Evolutionary conservation across 2,329 filamentous ascomycete genomes (phyloP).

Genomic region (Colletotrichum navitas): DNA sequence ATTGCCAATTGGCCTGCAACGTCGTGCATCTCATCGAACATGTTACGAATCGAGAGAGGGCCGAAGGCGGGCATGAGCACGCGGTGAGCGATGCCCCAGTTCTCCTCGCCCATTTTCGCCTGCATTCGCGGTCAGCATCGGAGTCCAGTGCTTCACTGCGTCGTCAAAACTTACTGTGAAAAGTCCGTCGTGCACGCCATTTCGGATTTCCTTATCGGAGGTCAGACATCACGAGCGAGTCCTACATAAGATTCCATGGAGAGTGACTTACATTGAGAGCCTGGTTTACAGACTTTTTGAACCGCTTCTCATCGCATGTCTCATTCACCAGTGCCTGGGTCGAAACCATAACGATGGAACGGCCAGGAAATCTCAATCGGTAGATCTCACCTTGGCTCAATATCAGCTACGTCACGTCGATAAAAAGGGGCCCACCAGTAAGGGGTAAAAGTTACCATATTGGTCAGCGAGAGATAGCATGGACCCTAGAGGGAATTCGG

Average conservation of each 20-base stretch:
- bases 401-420: slow-evolving; percentile 8
- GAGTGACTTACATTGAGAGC: slow-evolving; percentile 51
- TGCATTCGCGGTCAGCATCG: not conserved
- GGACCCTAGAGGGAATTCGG: slow-evolving; percentile 67
- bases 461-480: slow-evolving; percentile 70
- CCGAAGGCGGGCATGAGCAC: slow-evolving; percentile 78
- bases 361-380: slow-evolving; percentile 65
- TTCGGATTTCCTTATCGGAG: slow-evolving; percentile 62
- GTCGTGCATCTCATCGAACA: slow-evolving; percentile 68
- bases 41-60: slow-evolving; percentile 72
- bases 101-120: slow-evolving; percentile 42
- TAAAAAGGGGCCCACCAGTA: not conserved
- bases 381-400: slow-evolving; percentile 66
- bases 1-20: slow-evolving; percentile 65
- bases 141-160: not conserved
- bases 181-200: slow-evolving; percentile 61
- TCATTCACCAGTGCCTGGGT: slow-evolving; percentile 71
- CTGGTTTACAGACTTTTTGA: slow-evolving; percentile 68
- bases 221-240: not conserved
- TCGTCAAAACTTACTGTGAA: slow-evolving; percentile 41
- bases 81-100: slow-evolving; percentile 68
- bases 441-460: slow-evolving; percentile 65
- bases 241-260: not conserved
- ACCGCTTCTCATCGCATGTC: slow-evolving; percentile 73
- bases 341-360: slow-evolving; percentile 63